phyloP scores from a whole-genome alignment of 208 protist genomes.

The Acanthamoeba lenticulata region DNA sequence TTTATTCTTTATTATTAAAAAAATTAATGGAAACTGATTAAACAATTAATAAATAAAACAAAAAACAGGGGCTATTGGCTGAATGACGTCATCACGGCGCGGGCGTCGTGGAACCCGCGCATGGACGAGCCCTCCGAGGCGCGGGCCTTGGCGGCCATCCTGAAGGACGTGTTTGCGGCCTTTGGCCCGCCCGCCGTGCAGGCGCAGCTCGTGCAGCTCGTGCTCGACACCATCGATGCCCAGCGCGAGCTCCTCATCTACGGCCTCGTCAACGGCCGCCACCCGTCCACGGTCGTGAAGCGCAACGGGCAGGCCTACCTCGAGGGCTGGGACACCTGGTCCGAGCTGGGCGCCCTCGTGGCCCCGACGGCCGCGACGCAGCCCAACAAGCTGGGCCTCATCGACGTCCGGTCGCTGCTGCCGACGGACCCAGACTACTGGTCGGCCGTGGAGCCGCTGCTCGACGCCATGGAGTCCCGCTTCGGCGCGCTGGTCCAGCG shows the following conservation, averaged over 20 bases:
- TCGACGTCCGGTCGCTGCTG: neutral
- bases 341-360: conserved; percentile 22
- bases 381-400: conserved; percentile 32
- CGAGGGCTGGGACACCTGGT: conserved; percentile 72
- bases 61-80: conserved; percentile 69
- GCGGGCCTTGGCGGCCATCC: neutral
- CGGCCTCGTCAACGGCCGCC: conserved; percentile 42
- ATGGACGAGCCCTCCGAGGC: neutral
- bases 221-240: neutral
- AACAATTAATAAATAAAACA: too few species aligned
- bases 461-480: conserved; percentile 39
- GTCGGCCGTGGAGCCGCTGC: conserved; percentile 16
- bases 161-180: neutral
- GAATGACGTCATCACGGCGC: conserved; percentile 33
- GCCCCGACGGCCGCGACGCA: neutral
- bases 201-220: neutral
- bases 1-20: too few species aligned
- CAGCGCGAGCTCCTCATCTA: conserved; percentile 20
- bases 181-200: neutral
- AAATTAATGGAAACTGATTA: too few species aligned
- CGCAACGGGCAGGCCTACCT: conserved; percentile 68
- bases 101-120: conserved; percentile 47
- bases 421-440: neutral
- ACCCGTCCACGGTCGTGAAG: conserved; percentile 31
- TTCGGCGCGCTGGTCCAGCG: neutral